These are phyloP conservation scores for Agastache rugosa DNA, from an alignment of 257 asterid species.

Conservation along the genomic window DNA sequence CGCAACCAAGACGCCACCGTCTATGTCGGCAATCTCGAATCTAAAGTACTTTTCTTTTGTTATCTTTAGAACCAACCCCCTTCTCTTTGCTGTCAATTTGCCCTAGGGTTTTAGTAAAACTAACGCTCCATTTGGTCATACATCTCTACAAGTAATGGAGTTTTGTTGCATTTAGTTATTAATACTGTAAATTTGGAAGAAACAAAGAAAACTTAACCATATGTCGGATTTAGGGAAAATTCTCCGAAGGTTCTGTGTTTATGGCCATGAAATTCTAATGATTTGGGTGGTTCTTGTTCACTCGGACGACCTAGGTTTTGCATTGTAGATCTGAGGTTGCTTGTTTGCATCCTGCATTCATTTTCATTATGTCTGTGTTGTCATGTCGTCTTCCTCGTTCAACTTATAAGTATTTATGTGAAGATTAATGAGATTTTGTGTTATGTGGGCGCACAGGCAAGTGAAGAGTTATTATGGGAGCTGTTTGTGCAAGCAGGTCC, in stretches of 20 bases:
- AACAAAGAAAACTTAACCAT: neutral
- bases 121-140: neutral
- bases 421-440: conserved; percentile 4
- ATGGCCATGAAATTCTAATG: neutral
- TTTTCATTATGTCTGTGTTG: conserved; percentile 4
- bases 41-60: conserved; percentile 49
- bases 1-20: conserved; percentile 98
- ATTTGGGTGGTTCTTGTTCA: neutral
- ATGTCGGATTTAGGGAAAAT: neutral
- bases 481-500: conserved; percentile 98
- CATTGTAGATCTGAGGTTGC: neutral
- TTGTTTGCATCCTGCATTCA: neutral
- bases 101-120: conserved; percentile 22
- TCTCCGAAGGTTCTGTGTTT: neutral
- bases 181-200: neutral
- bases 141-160: neutral
- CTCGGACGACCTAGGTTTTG: neutral
- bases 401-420: neutral
- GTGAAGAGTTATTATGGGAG: conserved; percentile 95
- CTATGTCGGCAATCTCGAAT: conserved; percentile 90
- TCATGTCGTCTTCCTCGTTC: conserved; percentile 4
- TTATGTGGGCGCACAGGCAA: conserved; percentile 53
- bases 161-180: neutral
- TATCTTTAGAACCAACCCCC: neutral
- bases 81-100: neutral